A percentile compares a stretch with the other conserved stretches of the same genome.
Evolutionary conservation across 306 rosid species (phyloP).

Genomic region (Prosopis cineraria): DNA sequence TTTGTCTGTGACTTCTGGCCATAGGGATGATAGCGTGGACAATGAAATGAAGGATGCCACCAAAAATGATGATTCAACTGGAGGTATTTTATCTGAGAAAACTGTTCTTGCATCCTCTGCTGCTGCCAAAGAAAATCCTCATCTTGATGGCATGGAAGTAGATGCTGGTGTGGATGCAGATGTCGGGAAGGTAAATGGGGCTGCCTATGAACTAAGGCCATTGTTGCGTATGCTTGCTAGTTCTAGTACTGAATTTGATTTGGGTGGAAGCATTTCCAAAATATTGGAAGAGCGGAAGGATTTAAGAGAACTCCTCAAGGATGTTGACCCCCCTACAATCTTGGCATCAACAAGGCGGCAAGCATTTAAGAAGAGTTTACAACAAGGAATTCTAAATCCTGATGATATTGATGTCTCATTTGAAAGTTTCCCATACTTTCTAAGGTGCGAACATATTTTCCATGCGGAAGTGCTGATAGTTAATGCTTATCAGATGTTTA

Average conservation of each 20-base stretch:
- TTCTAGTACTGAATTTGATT: conserved; percentile 63
- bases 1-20: conserved; percentile 53
- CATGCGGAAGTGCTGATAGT: conserved; percentile 20
- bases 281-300: conserved; percentile 69
- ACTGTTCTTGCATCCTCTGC: conserved; percentile 50
- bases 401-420: conserved; percentile 72
- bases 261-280: conserved; percentile 65
- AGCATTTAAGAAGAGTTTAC: conserved; percentile 72
- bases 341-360: conserved; percentile 66
- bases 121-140: conserved; percentile 54
- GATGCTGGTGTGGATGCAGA: conserved; percentile 55
- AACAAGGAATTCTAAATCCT: conserved; percentile 62
- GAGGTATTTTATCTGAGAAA: conserved; percentile 54
- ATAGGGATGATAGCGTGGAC: conserved; percentile 53
- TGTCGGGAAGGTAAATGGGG: conserved; percentile 53
- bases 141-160: conserved; percentile 50
- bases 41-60: conserved; percentile 58
- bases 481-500: conserved; percentile 14
- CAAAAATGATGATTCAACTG: conserved; percentile 46
- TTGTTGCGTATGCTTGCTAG: conserved; percentile 62
- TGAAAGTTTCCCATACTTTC: conserved; percentile 87
- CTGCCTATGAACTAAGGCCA: conserved; percentile 57
- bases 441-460: conserved; percentile 58
- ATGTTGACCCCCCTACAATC: conserved; percentile 55
- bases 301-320: conserved; percentile 64